phyloP scores from a whole-genome alignment of 148 eudicot genomes.

The Spergularia marina region DNA sequence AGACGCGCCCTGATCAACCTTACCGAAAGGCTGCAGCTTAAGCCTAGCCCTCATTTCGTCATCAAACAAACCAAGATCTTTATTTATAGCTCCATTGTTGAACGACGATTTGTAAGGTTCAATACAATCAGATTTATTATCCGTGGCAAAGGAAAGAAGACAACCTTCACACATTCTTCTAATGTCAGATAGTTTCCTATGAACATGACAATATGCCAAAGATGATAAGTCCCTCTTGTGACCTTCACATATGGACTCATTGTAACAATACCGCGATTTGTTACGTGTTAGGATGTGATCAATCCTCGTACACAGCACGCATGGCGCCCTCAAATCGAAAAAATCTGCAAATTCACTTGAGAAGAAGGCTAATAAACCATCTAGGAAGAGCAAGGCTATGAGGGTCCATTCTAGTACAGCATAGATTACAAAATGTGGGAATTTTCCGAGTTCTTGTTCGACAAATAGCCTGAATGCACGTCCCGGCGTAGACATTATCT shows the following conservation, averaged over 20 bases:
- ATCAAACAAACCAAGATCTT: slow-evolving; percentile 50
- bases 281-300: slow-evolving; percentile 57
- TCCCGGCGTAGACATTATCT: slow-evolving; percentile 21
- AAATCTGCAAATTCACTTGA: slow-evolving; percentile 60
- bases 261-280: slow-evolving; percentile 45
- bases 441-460: slow-evolving; percentile 58
- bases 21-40: slow-evolving; percentile 30
- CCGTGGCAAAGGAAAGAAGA: slow-evolving; percentile 72
- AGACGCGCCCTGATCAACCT: slow-evolving; percentile 26
- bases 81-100: slow-evolving; percentile 39
- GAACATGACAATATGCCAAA: slow-evolving; percentile 88
- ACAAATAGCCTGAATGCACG: slow-evolving; percentile 45
- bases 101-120: slow-evolving; percentile 41
- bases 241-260: slow-evolving; percentile 66
- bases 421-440: slow-evolving; percentile 62
- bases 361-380: slow-evolving; percentile 58
- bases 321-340: slow-evolving; percentile 65
- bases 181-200: slow-evolving; percentile 71
- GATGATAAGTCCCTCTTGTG: slow-evolving; percentile 87
- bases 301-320: slow-evolving; percentile 75
- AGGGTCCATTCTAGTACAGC: slow-evolving; percentile 81
- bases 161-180: slow-evolving; percentile 84
- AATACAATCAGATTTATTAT: slow-evolving; percentile 39
- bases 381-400: slow-evolving; percentile 57
- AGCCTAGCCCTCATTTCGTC: slow-evolving; percentile 45